A percentile compares a stretch with the other conserved stretches of the same genome.
These are phyloP conservation scores for Saccharomycopsis lassenensis DNA, from an alignment of 805 yeast genomes.

Conservation along the genomic window DNA sequence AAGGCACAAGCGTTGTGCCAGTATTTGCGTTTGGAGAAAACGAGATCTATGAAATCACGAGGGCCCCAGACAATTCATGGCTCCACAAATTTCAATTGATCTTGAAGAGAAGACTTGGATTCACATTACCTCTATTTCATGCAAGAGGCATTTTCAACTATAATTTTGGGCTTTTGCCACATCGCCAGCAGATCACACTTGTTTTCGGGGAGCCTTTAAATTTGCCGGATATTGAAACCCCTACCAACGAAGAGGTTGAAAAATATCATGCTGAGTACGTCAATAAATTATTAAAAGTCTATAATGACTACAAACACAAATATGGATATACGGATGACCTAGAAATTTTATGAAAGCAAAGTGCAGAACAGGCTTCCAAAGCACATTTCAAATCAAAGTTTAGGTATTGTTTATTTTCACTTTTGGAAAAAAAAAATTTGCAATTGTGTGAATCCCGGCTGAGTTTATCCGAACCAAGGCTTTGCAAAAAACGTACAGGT, in stretches of 20 bases:
- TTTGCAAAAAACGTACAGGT: too few relatives aligned
- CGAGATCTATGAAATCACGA: slow-evolving; percentile 42
- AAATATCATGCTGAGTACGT: slow-evolving; percentile 66
- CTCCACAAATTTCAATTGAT: slow-evolving; percentile 54
- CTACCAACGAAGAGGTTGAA: slow-evolving; percentile 41
- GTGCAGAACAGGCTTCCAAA: too few relatives aligned
- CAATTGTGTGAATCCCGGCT: too few relatives aligned
- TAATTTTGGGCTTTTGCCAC: slow-evolving; percentile 86
- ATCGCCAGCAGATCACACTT: slow-evolving; percentile 65
- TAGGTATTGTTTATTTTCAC: too few relatives aligned
- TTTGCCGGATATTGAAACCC: slow-evolving; percentile 37
- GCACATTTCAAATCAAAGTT: too few relatives aligned
- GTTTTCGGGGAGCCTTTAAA: slow-evolving; percentile 63
- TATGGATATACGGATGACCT: slow-evolving; percentile 23
- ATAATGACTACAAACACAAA: slow-evolving; percentile 50
- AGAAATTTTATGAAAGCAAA: slow-evolving; percentile 4
- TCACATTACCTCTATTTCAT: slow-evolving; percentile 83
- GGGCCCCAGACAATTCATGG: slow-evolving; percentile 33
- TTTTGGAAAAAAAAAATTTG: too few relatives aligned
- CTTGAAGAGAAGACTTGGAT: slow-evolving; percentile 62
- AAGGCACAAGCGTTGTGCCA: slow-evolving; percentile 76
- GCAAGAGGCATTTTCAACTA: slow-evolving; percentile 90
- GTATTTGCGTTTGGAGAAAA: slow-evolving; percentile 87
- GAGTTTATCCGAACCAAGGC: too few relatives aligned
- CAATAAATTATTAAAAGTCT: slow-evolving; percentile 49